phyloP scores from a whole-genome alignment of 805 yeast species.

The Cyberlindnera mississippiensis region DNA sequence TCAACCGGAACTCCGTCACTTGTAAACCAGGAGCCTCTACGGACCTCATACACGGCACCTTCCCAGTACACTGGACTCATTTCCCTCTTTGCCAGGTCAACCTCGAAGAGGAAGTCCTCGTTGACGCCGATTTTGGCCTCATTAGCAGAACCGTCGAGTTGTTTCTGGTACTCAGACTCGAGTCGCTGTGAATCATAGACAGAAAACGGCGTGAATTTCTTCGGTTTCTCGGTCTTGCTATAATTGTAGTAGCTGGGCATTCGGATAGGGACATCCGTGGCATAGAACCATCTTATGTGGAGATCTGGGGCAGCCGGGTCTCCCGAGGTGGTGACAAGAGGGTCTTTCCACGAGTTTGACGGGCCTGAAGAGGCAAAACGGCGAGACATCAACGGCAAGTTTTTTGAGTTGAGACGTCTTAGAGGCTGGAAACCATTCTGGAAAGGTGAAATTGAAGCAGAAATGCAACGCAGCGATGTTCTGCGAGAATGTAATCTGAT shows the following conservation, averaged over 20 bases:
- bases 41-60: conserved; percentile 78
- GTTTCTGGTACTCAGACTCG: conserved; percentile 37
- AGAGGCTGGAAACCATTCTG: not conserved
- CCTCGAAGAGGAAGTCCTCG: conserved; percentile 78
- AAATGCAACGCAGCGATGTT: too few species aligned
- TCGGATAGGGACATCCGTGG: conserved; percentile 68
- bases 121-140: conserved; percentile 51
- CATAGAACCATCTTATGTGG: conserved; percentile 65
- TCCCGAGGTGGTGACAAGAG: conserved; percentile 1
- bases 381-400: conserved; percentile 2
- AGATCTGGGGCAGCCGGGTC: conserved; percentile 19
- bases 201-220: conserved; percentile 66
- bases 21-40: conserved; percentile 84
- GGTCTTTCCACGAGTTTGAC: not conserved
- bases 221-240: conserved; percentile 45
- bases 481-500: too few species aligned
- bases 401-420: conserved; percentile 1
- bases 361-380: conserved; percentile 9
- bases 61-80: conserved; percentile 80
- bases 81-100: conserved; percentile 50
- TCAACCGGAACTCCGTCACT: conserved; percentile 53
- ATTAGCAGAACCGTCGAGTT: conserved; percentile 1
- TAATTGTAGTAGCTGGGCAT: conserved; percentile 64
- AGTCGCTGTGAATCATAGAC: conserved; percentile 55
- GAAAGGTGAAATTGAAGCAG: too few species aligned